Evolutionary conservation across 1,284 basidiomycete species (phyloP).

Genomic region (Rhodotorula sp.): DNA sequence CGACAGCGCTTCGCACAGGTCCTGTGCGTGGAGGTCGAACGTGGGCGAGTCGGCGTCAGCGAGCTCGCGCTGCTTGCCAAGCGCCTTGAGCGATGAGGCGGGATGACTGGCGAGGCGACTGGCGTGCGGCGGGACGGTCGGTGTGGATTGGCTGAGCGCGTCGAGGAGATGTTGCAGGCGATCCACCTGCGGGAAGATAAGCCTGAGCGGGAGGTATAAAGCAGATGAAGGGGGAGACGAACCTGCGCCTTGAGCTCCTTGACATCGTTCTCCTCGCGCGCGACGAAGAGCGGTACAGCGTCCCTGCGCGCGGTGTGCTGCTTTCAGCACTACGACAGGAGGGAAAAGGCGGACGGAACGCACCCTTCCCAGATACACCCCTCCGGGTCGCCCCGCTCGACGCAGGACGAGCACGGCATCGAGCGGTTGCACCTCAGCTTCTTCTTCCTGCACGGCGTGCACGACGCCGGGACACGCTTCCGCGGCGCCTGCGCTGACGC

Average conservation of each 20-base stretch:
- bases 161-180: slow-evolving; percentile 27
- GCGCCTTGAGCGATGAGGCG: neutral
- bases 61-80: neutral
- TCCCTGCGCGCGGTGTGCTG: neutral
- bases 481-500: slow-evolving; percentile 7
- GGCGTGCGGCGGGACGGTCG: neutral
- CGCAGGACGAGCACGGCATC: slow-evolving; percentile 27
- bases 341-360: neutral
- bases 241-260: slow-evolving; percentile 29
- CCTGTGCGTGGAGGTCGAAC: slow-evolving; percentile 28
- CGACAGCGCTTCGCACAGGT: slow-evolving; percentile 19
- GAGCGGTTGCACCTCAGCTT: slow-evolving; percentile 25
- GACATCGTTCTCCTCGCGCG: slow-evolving; percentile 19
- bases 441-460: slow-evolving; percentile 23
- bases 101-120: neutral
- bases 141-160: neutral
- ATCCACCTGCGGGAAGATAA: slow-evolving; percentile 11
- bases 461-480: slow-evolving; percentile 17
- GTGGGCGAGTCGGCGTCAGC: neutral
- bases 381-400: slow-evolving; percentile 12
- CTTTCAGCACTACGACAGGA: too few relatives aligned
- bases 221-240: neutral
- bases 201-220: too few relatives aligned
- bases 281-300: slow-evolving; percentile 20
- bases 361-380: slow-evolving; percentile 35